These are phyloP conservation scores for Tolypocladium tropicale DNA, from an alignment of 2,329 filamentous ascomycete genomes.

Conservation along the genomic window DNA sequence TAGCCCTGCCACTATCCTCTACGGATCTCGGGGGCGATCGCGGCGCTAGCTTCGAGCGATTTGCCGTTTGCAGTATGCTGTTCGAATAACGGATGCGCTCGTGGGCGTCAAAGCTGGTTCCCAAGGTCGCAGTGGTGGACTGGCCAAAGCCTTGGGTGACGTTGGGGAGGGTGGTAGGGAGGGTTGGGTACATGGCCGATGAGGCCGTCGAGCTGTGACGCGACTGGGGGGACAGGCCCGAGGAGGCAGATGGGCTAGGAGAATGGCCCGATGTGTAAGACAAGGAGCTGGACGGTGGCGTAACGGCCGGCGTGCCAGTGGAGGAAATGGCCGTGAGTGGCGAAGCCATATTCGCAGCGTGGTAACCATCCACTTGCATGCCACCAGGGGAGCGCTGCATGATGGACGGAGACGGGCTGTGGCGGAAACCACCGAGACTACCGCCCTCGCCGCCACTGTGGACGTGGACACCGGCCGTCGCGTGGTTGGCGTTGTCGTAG, in stretches of 20 bases:
- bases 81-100: constrained; percentile 57
- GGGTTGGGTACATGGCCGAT: constrained; percentile 62
- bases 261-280: constrained; percentile 73
- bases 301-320: constrained; percentile 64
- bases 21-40: constrained; percentile 20
- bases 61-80: constrained; percentile 53
- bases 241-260: constrained; percentile 54
- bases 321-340: constrained; percentile 49
- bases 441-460: constrained; percentile 56
- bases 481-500: constrained; percentile 81
- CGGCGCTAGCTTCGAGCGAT: constrained; percentile 31
- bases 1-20: constrained; percentile 27
- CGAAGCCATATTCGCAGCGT: constrained; percentile 48
- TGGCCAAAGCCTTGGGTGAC: constrained; percentile 62
- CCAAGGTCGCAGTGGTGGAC: constrained; percentile 60
- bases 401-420: constrained; percentile 42
- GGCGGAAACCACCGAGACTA: constrained; percentile 43
- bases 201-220: constrained; percentile 50
- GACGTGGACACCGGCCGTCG: constrained; percentile 69
- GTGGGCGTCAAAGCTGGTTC: constrained; percentile 53
- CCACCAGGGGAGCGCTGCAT: constrained; percentile 24
- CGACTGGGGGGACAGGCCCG: constrained; percentile 57
- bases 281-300: constrained; percentile 63
- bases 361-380: constrained; percentile 25
- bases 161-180: constrained; percentile 44